Conservation (phyloP, 1,139 yeast species). For the Diutina scorzettiae region DNA sequence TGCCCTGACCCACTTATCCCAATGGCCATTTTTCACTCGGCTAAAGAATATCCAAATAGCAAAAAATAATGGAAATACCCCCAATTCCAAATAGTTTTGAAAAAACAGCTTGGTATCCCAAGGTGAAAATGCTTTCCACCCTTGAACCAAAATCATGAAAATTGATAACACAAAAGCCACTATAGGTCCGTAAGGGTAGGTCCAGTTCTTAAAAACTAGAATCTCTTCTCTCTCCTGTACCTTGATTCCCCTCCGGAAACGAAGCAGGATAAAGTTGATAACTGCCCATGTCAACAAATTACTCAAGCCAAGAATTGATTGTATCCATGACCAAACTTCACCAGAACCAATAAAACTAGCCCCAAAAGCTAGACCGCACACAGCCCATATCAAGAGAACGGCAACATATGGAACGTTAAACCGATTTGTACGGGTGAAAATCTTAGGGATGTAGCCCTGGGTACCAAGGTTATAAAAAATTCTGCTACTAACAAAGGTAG, state of each 20-base stretch:
- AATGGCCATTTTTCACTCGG: background rate
- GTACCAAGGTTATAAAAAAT: slow-evolving; percentile 28
- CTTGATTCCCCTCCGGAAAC: slow-evolving; percentile 28
- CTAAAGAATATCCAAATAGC: slow-evolving; percentile 15
- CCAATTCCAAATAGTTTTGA: slow-evolving; percentile 26
- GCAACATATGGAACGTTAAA: slow-evolving; percentile 29
- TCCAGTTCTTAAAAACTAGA: slow-evolving; percentile 27
- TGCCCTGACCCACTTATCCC: slow-evolving; percentile 24
- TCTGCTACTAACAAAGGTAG: slow-evolving; percentile 31
- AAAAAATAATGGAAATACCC: slow-evolving; percentile 26
- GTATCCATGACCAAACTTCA: slow-evolving; percentile 32
- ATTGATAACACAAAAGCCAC: slow-evolving; percentile 20
- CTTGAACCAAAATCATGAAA: slow-evolving; percentile 25
- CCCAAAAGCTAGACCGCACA: slow-evolving; percentile 25
- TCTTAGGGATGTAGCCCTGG: slow-evolving; percentile 28
- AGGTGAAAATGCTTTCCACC: slow-evolving; percentile 46
- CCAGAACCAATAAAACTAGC: slow-evolving; percentile 34
- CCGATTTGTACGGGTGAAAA: slow-evolving; percentile 23
- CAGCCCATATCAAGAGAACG: slow-evolving; percentile 27
- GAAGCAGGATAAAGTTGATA: slow-evolving; percentile 26
- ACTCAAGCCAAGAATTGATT: slow-evolving; percentile 31
- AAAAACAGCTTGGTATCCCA: slow-evolving; percentile 23
- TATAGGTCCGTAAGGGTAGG: slow-evolving; percentile 34
- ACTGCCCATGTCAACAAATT: slow-evolving; percentile 33
- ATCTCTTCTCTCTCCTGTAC: slow-evolving; percentile 25